Conservation (phyloP, 2,329 filamentous ascomycete genomes). For the Fusarium sp. region DNA sequence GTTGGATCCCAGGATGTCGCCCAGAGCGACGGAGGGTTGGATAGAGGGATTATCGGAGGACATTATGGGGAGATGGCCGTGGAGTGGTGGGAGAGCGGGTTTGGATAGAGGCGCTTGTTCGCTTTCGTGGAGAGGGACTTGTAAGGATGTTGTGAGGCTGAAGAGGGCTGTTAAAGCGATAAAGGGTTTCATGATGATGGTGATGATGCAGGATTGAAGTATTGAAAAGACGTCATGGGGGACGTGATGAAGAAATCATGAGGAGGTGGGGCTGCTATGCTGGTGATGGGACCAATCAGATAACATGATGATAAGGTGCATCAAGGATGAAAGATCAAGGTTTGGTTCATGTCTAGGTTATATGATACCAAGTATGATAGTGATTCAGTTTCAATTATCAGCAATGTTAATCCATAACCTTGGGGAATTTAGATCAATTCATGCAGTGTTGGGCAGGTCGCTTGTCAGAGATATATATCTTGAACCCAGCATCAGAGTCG, state of each 20-base stretch:
- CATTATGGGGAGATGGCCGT: constrained; percentile 47
- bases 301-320: neutral
- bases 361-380: neutral
- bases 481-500: too few relatives aligned
- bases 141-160: constrained; percentile 23
- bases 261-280: neutral
- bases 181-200: constrained; percentile 40
- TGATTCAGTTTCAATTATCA: too few relatives aligned
- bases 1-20: constrained; percentile 85
- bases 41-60: constrained; percentile 43
- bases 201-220: constrained; percentile 3
- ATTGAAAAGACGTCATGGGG: constrained; percentile 34
- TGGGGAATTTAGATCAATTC: too few relatives aligned
- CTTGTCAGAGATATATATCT: too few relatives aligned
- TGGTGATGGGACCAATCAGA: neutral
- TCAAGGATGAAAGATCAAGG: neutral
- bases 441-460: too few relatives aligned
- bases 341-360: neutral
- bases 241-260: neutral
- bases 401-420: too few relatives aligned
- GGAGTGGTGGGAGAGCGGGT: constrained; percentile 23
- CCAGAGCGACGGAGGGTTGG: constrained; percentile 73
- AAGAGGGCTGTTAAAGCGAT: constrained; percentile 28
- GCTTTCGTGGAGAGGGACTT: constrained; percentile 21
- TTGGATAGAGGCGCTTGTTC: neutral